Conservation (phyloP, 2,329 filamentous ascomycete genomes). For the Trichophyton equinum region DNA sequence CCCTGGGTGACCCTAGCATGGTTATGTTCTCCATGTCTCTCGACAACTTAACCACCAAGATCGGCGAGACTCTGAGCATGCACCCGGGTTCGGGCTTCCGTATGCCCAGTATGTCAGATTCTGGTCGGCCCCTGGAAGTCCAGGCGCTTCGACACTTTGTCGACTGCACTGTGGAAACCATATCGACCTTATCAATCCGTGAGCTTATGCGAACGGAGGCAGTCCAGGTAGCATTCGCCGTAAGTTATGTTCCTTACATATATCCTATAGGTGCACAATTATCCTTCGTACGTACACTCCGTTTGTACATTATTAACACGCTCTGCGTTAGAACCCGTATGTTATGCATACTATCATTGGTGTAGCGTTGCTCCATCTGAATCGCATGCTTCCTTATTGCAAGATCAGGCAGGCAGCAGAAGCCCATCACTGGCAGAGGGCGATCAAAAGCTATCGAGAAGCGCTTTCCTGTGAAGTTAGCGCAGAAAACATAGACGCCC, state of each 20-base stretch:
- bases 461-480: slow-evolving; percentile 15
- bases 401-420: slow-evolving; percentile 16
- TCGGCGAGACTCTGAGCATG: slow-evolving; percentile 3
- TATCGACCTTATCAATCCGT: slow-evolving; percentile 8
- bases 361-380: slow-evolving; percentile 20
- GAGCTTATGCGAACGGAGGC: slow-evolving; percentile 10
- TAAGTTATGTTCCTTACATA: slow-evolving; percentile 12
- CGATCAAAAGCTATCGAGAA: slow-evolving; percentile 19
- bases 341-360: slow-evolving; percentile 24
- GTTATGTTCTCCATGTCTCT: slow-evolving; percentile 8
- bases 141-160: slow-evolving; percentile 10
- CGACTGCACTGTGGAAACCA: slow-evolving; percentile 9
- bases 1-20: background rate
- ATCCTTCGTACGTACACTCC: background rate
- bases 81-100: background rate
- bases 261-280: too few species aligned
- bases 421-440: slow-evolving; percentile 21
- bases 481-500: slow-evolving; percentile 17
- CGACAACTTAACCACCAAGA: background rate
- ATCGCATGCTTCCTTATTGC: slow-evolving; percentile 14
- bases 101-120: background rate
- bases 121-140: background rate
- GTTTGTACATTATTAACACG: slow-evolving; percentile 10
- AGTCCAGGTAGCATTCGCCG: slow-evolving; percentile 9
- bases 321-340: slow-evolving; percentile 17